These are phyloP conservation scores for Tanozyma kutaoensis DNA, from an alignment of 805 yeast genomes.

Conservation along the genomic window DNA sequence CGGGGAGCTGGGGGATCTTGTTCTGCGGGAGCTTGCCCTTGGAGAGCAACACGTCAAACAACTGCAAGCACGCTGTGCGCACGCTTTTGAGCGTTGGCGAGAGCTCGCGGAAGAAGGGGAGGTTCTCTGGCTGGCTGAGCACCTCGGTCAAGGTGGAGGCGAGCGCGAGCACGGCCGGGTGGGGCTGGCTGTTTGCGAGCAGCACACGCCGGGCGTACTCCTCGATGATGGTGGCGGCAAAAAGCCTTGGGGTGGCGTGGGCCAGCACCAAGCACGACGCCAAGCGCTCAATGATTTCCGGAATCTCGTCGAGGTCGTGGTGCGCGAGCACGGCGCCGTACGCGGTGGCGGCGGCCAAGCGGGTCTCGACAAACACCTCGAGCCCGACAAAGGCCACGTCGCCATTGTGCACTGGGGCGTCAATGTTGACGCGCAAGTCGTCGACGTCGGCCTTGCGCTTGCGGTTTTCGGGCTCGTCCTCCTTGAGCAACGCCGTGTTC, in stretches of 20 bases:
- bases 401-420: slow-evolving; percentile 84
- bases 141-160: not conserved
- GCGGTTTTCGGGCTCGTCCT: slow-evolving; percentile 5
- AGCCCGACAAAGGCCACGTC: slow-evolving; percentile 78
- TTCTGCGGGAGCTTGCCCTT: slow-evolving; percentile 59
- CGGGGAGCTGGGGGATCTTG: slow-evolving; percentile 72
- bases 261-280: slow-evolving; percentile 37
- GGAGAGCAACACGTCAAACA: slow-evolving; percentile 66
- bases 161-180: not conserved
- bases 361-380: slow-evolving; percentile 61
- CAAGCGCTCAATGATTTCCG: slow-evolving; percentile 23
- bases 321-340: slow-evolving; percentile 44
- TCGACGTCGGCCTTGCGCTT: slow-evolving; percentile 14
- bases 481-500: slow-evolving; percentile 50
- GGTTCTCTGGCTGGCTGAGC: slow-evolving; percentile 2
- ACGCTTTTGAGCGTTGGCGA: slow-evolving; percentile 78
- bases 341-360: slow-evolving; percentile 64
- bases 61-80: slow-evolving; percentile 75
- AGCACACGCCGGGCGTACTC: slow-evolving; percentile 34
- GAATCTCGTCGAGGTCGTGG: slow-evolving; percentile 16
- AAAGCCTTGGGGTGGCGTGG: slow-evolving; percentile 71
- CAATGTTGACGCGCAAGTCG: slow-evolving; percentile 68
- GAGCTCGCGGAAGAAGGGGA: slow-evolving; percentile 62
- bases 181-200: not conserved
- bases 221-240: slow-evolving; percentile 55